These are phyloP conservation scores for Dicorynia guianensis DNA, from an alignment of 306 rosid genomes.

Conservation along the genomic window DNA sequence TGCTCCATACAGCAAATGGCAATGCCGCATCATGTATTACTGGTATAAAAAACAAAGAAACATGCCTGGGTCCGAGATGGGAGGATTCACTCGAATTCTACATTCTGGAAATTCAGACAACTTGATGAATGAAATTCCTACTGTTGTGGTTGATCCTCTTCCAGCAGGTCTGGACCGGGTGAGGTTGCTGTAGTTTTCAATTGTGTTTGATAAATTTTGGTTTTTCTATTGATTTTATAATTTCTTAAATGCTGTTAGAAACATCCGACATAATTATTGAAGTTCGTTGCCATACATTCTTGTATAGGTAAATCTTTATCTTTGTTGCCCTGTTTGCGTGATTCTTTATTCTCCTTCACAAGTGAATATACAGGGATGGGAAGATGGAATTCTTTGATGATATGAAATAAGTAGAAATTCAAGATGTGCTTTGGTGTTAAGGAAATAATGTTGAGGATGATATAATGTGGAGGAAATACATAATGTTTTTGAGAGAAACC, in stretches of 20 bases:
- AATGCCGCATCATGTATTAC: constrained; percentile 92
- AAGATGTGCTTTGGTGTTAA: background rate
- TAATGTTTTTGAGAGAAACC: background rate
- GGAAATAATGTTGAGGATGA: constrained; percentile 23
- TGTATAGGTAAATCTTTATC: constrained; percentile 20
- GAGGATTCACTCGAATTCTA: constrained; percentile 92
- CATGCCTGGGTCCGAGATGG: constrained; percentile 89
- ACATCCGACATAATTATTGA: constrained; percentile 4
- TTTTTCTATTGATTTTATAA: constrained; percentile 20
- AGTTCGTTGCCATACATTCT: constrained; percentile 22
- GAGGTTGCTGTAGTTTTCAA: constrained; percentile 44
- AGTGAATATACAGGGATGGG: background rate
- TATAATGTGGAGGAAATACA: constrained; percentile 2
- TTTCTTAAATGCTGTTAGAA: constrained; percentile 15
- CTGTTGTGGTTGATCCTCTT: constrained; percentile 92
- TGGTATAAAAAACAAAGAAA: constrained; percentile 80
- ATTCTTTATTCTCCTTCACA: background rate
- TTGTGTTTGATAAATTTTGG: background rate
- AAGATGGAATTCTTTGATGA: constrained; percentile 2
- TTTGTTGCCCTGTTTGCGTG: background rate
- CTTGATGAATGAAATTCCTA: constrained; percentile 98
- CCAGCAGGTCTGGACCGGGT: constrained; percentile 92
- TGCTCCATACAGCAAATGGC: constrained; percentile 91
- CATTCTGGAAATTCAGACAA: constrained; percentile 91
- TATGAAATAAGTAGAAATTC: constrained; percentile 28